Base-by-base conservation (phyloP, 2,329 filamentous ascomycete species). In the Colletotrichum tabaci region DNA sequence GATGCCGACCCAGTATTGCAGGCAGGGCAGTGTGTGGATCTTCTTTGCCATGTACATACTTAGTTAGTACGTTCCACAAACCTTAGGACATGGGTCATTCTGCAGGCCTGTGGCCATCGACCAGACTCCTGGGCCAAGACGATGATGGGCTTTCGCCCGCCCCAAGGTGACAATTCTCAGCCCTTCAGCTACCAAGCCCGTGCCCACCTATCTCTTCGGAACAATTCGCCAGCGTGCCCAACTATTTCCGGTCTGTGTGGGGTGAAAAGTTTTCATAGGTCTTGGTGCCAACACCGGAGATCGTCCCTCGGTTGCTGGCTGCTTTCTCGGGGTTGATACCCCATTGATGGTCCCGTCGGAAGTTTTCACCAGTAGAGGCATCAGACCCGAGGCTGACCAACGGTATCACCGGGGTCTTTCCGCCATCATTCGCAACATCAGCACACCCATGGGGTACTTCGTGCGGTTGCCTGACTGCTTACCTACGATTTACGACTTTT, bases 351-450 rank as follows among this genome's bases (percentile, higher is more conserved):
- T 26, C 49, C 2, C 15, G 15, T 52, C 49, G 49, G n/a, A 47
- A 21, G 7, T 12, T 15, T 21, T 16, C 13, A 5, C 49, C 49
- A n/a, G 10, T 35, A 38, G 7, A n/a, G 52, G 52, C 23, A n/a
- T 38, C 30, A 10, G 44, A 10, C n/a, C 63, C 49, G 42, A 55
- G 23, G 13, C 50, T 2, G 15, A 12, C 50, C 15, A n/a, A 35
- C 50, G 18, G 18, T 35, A 18, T n/a, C 12, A 10, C 21, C 15
- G 26, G 47, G 21, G 21, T 10, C n/a, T 40, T 23, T 42, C 46
- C 60, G 35, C 15, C 21, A 13, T 38, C 42, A 16, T 30, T 46
- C 30, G 50, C 63, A 56, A 67, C 42, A 67, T 62, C 67, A 56
- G 63, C 67, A 50, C 56, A 62, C 56, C 30, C 44, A 26, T 35